Percentiles rank a stretch among this genome's conserved stretches.
Conservation (phyloP, 1,284 basidiomycete species). For the Athelia psychrophila region DNA sequence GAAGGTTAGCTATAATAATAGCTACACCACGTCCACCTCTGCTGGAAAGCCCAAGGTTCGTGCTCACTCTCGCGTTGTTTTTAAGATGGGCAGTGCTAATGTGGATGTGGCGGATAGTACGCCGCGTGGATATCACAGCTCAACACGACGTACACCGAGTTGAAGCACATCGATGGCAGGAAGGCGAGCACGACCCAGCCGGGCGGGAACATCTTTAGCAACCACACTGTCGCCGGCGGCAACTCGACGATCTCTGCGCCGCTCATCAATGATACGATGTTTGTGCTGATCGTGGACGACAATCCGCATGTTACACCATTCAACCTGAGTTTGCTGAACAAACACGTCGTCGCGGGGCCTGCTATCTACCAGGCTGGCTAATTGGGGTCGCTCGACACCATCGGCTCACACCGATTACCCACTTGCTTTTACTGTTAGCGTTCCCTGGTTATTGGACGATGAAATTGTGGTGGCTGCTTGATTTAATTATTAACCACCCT, state of each 20-base stretch:
- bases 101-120: no score
- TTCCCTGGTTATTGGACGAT: no score
- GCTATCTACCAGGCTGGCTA: constrained; percentile 48
- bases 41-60: constrained; percentile 41
- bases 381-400: no score
- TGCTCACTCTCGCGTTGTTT: constrained; percentile 1
- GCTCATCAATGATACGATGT: constrained; percentile 25
- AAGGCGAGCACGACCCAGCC: constrained; percentile 50
- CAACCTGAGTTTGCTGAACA: constrained; percentile 52
- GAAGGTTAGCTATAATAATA: constrained; percentile 45
- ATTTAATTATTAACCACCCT: no score
- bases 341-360: constrained; percentile 57
- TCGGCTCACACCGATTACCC: no score
- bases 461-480: no score
- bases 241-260: constrained; percentile 47
- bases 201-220: constrained; percentile 39
- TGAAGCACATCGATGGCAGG: constrained; percentile 41
- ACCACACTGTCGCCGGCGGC: constrained; percentile 31
- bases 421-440: no score
- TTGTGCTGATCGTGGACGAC: constrained; percentile 52
- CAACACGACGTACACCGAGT: constrained; percentile 60
- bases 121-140: constrained; percentile 58
- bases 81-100: constrained; percentile 15
- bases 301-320: constrained; percentile 57
- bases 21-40: constrained; percentile 49